Evolutionary conservation across 1,139 yeast species (phyloP), one percentile per base, ranked within the genome.

Genomic region (Arxiozyma heterogenica): DNA sequence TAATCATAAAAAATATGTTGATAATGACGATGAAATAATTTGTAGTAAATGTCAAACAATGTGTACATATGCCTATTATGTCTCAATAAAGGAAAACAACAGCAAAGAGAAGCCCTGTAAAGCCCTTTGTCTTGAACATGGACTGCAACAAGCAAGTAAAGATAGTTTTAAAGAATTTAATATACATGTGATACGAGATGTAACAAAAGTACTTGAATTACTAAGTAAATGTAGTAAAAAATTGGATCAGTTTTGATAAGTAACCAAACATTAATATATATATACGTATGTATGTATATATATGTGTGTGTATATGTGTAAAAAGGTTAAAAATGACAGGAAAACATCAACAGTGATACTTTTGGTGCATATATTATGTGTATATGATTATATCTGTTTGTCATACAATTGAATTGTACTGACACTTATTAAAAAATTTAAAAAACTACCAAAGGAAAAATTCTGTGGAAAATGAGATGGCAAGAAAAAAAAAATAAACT

Each of bases 41-140:
- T 72, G 75, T 57, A 52, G 64, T 0, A 54, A 58, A 41, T 72
- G 75, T 57, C 67, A 67, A 45, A 67, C 73, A 1, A 68, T 71
- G 41, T 72, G 75, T 54, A 66, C 73, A 1, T 63, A 68, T 50
- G 65, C 66, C 1, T 46, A 15, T 22, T 46, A 27, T 38, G 18
- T 22, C 17, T 22, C 27, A 22, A 15, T 15, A 43, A 21, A 44
- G 6, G 25, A 4, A 25, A 21, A 8, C 15, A 18, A 12, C 15
- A 18, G 5, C 23, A 7, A 7, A 21, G 8, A 12, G 3, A 30
- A 12, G 2, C 21, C 20, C 9, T 11, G 22, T 4, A n/a, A 21
- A 2, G 6, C 8, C 2, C 8, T 46, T n/a, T 46, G 49, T 38
- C 42, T 46, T 25, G 49, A 46, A 17, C 49, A 46, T 38, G 42